Evolutionary conservation across 2,329 filamentous ascomycete genomes (phyloP).

Genomic region (Fusarium xyrophilum): DNA sequence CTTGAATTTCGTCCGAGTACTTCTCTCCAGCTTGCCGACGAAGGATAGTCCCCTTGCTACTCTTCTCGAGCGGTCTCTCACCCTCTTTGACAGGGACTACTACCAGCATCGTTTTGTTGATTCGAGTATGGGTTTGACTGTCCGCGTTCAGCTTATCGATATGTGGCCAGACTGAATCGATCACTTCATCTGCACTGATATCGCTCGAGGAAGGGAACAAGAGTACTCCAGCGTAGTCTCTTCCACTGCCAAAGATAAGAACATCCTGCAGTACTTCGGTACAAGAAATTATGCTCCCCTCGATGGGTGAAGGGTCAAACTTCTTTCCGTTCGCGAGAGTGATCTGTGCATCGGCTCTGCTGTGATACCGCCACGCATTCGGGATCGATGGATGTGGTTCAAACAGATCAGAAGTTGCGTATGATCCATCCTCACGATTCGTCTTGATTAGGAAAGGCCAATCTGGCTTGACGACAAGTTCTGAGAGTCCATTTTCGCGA

Average conservation of each 20-base stretch:
- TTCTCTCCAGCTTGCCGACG: slow-evolving; percentile 57
- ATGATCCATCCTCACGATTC: slow-evolving; percentile 66
- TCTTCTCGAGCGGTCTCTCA: slow-evolving; percentile 56
- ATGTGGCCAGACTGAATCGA: slow-evolving; percentile 51
- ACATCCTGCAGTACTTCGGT: slow-evolving; percentile 57
- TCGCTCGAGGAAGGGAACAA: slow-evolving; percentile 53
- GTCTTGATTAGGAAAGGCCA: slow-evolving; percentile 68
- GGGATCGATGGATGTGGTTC: slow-evolving; percentile 57
- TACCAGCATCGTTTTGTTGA: slow-evolving; percentile 59
- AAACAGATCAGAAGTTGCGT: slow-evolving; percentile 69
- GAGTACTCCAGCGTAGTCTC: slow-evolving; percentile 62
- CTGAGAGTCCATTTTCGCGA: slow-evolving; percentile 51
- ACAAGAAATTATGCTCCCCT: slow-evolving; percentile 59
- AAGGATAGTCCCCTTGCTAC: slow-evolving; percentile 68
- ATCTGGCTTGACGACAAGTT: slow-evolving; percentile 59
- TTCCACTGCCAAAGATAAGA: slow-evolving; percentile 67
- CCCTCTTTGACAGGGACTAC: slow-evolving; percentile 46
- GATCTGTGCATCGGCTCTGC: slow-evolving; percentile 66
- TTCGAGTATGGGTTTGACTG: slow-evolving; percentile 58
- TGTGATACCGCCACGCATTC: slow-evolving; percentile 68
- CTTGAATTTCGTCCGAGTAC: slow-evolving; percentile 55
- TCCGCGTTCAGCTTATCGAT: slow-evolving; percentile 57
- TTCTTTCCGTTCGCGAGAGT: slow-evolving; percentile 72
- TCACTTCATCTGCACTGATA: slow-evolving; percentile 46
- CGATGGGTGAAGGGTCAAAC: slow-evolving; percentile 69